These are phyloP conservation scores for Effrenium voratum DNA, from an alignment of 73 alveolate species.

Conservation along the genomic window DNA sequence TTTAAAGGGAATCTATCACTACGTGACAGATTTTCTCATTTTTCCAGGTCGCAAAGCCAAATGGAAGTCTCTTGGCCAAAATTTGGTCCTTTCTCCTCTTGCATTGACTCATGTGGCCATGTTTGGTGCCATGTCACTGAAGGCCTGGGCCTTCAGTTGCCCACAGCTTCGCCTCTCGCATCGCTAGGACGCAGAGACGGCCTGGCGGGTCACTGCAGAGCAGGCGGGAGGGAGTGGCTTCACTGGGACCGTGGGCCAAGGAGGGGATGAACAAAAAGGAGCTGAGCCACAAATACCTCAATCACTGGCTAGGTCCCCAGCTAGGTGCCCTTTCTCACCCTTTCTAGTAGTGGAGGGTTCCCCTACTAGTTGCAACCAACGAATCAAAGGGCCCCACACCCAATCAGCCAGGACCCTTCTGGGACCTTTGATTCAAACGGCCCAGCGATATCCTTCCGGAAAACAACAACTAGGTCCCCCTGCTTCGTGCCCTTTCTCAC, in stretches of 20 bases:
- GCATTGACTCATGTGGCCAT: neutral
- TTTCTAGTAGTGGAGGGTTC: neutral
- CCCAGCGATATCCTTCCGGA: too few relatives aligned
- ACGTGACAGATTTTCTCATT: too few relatives aligned
- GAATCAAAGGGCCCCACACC: neutral
- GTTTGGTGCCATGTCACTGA: too few relatives aligned
- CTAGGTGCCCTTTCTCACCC: neutral
- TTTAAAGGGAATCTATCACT: too few relatives aligned
- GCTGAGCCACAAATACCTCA: neutral
- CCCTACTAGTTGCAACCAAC: neutral
- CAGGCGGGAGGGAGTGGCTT: neutral
- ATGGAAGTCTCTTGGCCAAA: neutral
- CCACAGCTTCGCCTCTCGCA: neutral
- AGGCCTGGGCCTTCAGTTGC: neutral
- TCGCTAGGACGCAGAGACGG: constrained; percentile 71
- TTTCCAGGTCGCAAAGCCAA: too few relatives aligned
- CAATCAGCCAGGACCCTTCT: too few relatives aligned
- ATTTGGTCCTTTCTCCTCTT: too few relatives aligned
- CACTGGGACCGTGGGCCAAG: neutral
- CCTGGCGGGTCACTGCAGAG: constrained; percentile 89
- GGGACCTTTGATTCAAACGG: too few relatives aligned
- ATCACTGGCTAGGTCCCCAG: neutral
- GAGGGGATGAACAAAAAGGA: too few relatives aligned
- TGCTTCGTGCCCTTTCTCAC: too few relatives aligned
- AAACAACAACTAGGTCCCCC: too few relatives aligned